Evolutionary conservation across 768 basidiomycete species (phyloP), one percentile per base, ranked within the genome.

Genomic region (Hericium coralloides): DNA sequence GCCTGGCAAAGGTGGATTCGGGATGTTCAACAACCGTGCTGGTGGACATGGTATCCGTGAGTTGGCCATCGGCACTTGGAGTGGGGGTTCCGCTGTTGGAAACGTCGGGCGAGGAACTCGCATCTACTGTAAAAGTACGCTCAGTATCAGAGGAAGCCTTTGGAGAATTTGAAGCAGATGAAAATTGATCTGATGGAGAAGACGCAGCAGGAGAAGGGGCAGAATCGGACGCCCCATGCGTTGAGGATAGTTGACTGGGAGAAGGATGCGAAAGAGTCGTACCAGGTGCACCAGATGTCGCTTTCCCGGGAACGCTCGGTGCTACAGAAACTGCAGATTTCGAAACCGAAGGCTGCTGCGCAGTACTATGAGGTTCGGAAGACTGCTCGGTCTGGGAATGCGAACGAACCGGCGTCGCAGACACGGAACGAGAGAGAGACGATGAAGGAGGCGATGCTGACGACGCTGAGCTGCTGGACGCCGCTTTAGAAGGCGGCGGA

Each of bases 1-100:
- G 73, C n/a, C 64, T 70, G 2, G 76, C 66, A 17, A 78, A 74
- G 17, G 78, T 80, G 14, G 77, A 74, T 36, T 72, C 71, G 1
- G 74, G 71, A 22, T 66, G 61, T 52, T 73, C 73, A 2, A 71
- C 75, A 45, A 74, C 67, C 4, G 77, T 79, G 60, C 73, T 73
- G 12, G 76, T 76, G 23, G 66, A 56, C 22, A 55, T 54, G 31
- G 68, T 59, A 36, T 68, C 50, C 56, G 60, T 55, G 12, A 38
- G 8, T 12, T 20, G 8, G 23, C 52, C 52, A 14, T 53, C n/a
- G 10, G 9, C 39, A n/a, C 18, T 45, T 45, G 43, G n/a, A 45
- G n/a, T 17, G 14, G 4, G n/a, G 6, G 12, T 7, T n/a, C n/a
- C 43, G 41, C 15, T 43, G 41, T 15, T 43, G 5, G 43, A n/a